Base-by-base conservation (phyloP, 78 protist species). In the Paratrimastix pyriformis region DNA sequence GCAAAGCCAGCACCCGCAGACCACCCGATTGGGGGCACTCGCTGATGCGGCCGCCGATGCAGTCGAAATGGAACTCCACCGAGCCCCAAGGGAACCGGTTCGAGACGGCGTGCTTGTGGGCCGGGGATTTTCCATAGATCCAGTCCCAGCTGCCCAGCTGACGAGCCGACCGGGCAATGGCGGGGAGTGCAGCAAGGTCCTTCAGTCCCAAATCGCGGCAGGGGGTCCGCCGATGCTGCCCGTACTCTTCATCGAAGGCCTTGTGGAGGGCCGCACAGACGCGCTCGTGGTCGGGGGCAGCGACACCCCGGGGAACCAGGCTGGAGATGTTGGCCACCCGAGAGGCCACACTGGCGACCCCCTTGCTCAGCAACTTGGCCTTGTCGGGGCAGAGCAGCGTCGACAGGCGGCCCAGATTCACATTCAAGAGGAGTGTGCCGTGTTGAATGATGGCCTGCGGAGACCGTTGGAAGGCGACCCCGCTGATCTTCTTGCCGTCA, bases 111-210 rank as follows among this genome's bases (percentile, higher is more conserved):
- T 2, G 26, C 5, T 1, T 24, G 64, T 8, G 64, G 9, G 2
- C 35, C n/a, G 81, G 81, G 9, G 65, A 38, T 1, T 59, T 60
- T 8, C 81, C 81, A 6, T 38, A 77, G n/a, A 46, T 77, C 81
- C 81, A 77, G 1, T 55, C 7, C 35, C 59, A 39, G 7, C 26
- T 50, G 54, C 26, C 11, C 29, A 42, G 42, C 26, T 60, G 1
- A 1, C 60, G 37, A 21, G n/a, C 8, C 26, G 6, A 5, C n/a
- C 3, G 30, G 15, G 13, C 40, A 30, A 77, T 38, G 40, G 4
- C 30, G 3, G 50, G 50, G 9, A 42, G n/a, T n/a, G n/a, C n/a
- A n/a, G n/a, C 40, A 1, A 7, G 3, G 15, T 59, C 44, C 26
- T 38, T 26, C 32, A 39, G 6, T 3, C 11, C 32, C 35, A 7